Evolutionary conservation across 2,329 filamentous ascomycete genomes (phyloP).

Genomic region (Bimuria novae-zelandiae): DNA sequence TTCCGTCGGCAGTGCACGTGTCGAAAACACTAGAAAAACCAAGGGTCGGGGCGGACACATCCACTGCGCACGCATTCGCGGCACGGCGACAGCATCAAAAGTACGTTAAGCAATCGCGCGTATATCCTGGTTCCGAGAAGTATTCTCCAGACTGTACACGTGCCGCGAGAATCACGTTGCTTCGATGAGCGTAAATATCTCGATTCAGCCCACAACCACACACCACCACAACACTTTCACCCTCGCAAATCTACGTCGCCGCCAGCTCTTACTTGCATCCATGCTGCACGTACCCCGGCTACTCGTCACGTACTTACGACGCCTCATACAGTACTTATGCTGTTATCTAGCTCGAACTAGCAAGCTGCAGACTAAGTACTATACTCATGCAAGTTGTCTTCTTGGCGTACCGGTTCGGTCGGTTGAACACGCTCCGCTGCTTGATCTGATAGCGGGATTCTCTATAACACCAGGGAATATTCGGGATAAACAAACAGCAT

Average conservation of each 20-base stretch:
- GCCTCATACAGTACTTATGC: background rate
- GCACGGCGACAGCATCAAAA: no score
- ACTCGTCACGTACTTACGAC: background rate
- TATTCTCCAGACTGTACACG: no score
- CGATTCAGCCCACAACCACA: conserved; percentile 7
- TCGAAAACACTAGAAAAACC: no score
- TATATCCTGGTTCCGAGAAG: no score
- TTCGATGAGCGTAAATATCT: conserved; percentile 15
- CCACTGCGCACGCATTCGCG: no score
- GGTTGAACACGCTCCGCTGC: background rate
- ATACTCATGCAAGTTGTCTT: background rate
- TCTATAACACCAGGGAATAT: background rate
- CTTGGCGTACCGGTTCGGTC: background rate
- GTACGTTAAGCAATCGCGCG: no score
- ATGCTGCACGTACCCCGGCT: background rate
- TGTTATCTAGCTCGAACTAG: background rate
- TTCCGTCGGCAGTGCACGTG: no score
- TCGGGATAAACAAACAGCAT: background rate
- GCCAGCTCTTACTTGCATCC: conserved; percentile 11
- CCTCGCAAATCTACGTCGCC: conserved; percentile 17
- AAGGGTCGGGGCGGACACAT: no score
- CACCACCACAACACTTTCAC: background rate
- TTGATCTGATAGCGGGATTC: background rate
- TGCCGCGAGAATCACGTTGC: background rate
- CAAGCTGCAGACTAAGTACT: no score